phyloP scores from a whole-genome alignment of 768 basidiomycete genomes.

The Suillus spraguei region DNA sequence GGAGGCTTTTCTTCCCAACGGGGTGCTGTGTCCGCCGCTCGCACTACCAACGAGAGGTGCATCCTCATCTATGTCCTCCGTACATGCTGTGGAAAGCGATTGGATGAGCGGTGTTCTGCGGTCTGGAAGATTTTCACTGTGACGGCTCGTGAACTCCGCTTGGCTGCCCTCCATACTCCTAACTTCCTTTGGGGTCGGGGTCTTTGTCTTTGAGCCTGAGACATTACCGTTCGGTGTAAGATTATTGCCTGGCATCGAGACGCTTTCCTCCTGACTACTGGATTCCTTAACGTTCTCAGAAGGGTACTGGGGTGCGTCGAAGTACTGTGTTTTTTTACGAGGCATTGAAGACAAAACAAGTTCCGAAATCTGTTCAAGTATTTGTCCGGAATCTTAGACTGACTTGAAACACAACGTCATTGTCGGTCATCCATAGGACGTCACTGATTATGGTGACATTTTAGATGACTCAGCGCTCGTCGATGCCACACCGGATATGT shows the following conservation, averaged over 20 bases:
- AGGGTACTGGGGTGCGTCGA: slow-evolving; percentile 41
- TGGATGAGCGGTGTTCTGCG: slow-evolving; percentile 20
- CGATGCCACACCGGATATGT: not conserved
- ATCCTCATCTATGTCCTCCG: slow-evolving; percentile 12
- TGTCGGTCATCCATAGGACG: not conserved
- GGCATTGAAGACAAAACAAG: slow-evolving; percentile 16
- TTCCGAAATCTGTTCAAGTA: not conserved
- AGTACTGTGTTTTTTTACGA: slow-evolving; percentile 43
- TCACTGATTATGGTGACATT: not conserved
- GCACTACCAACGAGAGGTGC: not conserved
- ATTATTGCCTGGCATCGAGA: not conserved
- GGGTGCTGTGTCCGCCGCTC: not conserved
- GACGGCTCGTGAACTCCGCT: not conserved
- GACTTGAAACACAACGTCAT: not conserved
- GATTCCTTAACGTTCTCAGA: not conserved
- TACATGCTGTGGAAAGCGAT: slow-evolving; percentile 25
- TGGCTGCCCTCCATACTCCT: not conserved
- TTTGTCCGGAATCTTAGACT: not conserved
- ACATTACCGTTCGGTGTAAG: slow-evolving; percentile 3
- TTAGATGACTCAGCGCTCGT: not conserved
- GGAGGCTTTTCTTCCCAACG: slow-evolving; percentile 24
- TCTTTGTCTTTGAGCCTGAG: not conserved
- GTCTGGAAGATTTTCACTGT: not conserved
- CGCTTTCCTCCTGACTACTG: not conserved
- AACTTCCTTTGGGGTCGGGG: not conserved